Conservation (phyloP, 2,329 filamentous ascomycete genomes). For the Aureobasidium sp. region DNA sequence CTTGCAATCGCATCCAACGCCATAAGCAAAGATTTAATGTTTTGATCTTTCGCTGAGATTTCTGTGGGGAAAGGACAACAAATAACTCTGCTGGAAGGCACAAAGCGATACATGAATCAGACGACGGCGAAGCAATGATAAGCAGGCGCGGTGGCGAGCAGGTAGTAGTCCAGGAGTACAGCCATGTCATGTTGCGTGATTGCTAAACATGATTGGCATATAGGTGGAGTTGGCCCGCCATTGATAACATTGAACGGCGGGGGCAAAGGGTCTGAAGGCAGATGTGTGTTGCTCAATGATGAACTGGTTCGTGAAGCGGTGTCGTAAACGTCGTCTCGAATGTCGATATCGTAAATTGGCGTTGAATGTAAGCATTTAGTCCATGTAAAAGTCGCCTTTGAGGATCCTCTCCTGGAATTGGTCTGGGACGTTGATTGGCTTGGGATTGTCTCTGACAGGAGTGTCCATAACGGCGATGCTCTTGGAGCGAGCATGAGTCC, state of each 20-base stretch:
- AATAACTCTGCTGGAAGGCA: not conserved
- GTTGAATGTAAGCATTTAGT: constrained; percentile 43
- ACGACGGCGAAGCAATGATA: not conserved
- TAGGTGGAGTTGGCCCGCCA: not conserved
- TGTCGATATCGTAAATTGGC: not conserved
- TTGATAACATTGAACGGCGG: not conserved
- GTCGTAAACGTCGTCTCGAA: constrained; percentile 10
- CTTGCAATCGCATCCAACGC: not conserved
- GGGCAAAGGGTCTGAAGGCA: not conserved
- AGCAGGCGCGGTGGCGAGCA: not conserved
- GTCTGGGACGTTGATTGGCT: constrained; percentile 60
- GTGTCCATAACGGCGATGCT: constrained; percentile 58
- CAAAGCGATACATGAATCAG: constrained; percentile 3
- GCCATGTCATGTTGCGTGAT: too few species aligned
- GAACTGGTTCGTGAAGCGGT: not conserved
- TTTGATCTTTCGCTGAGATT: not conserved
- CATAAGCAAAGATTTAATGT: not conserved
- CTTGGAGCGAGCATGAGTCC: constrained; percentile 58
- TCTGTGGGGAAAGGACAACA: not conserved
- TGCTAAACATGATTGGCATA: not conserved
- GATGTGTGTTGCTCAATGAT: not conserved
- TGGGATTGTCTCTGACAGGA: constrained; percentile 49
- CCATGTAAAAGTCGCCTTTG: constrained; percentile 98
- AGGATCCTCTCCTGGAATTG: constrained; percentile 94
- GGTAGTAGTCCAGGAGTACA: too few species aligned